These are phyloP conservation scores for Geosmithia flava DNA, from an alignment of 2,329 filamentous ascomycete species.

Conservation along the genomic window DNA sequence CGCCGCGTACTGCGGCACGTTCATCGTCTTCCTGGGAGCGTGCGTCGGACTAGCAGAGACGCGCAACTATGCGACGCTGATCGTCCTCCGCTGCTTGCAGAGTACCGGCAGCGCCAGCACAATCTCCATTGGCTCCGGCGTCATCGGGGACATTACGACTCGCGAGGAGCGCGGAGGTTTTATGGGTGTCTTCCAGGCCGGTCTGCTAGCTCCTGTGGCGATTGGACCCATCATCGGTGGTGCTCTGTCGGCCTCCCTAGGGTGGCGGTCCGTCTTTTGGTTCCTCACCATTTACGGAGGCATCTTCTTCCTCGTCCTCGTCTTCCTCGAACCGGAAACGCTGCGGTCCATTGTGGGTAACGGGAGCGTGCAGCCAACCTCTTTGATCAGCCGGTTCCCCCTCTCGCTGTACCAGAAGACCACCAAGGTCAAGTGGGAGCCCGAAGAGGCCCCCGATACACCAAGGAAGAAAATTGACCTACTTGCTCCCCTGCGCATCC, in stretches of 20 bases:
- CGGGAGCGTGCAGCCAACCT: conserved; percentile 31
- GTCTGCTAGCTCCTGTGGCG: conserved; percentile 32
- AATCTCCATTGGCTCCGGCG: conserved; percentile 41
- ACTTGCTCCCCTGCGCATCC: conserved; percentile 30
- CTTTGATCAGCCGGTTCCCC: conserved; percentile 22
- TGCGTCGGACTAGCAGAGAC: conserved; percentile 40
- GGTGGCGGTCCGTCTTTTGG: conserved; percentile 52
- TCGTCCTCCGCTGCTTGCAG: conserved; percentile 43
- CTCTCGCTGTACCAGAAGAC: conserved; percentile 9
- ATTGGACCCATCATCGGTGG: conserved; percentile 47
- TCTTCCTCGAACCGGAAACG: conserved; percentile 42
- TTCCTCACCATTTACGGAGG: conserved; percentile 37
- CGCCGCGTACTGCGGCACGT: conserved; percentile 40
- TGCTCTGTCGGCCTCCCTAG: conserved; percentile 39
- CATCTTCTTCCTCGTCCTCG: conserved; percentile 26
- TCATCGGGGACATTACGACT: conserved; percentile 52
- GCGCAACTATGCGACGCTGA: conserved; percentile 32
- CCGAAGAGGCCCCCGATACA: conserved; percentile 16
- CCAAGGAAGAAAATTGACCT: conserved; percentile 26
- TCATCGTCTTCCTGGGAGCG: conserved; percentile 37
- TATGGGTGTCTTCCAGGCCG: conserved; percentile 36
- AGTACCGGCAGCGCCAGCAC: conserved; percentile 46
- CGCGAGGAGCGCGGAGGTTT: conserved; percentile 49
- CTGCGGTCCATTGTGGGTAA: conserved; percentile 33
- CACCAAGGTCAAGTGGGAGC: conserved; percentile 25